A percentile compares a stretch with the other conserved stretches of the same genome.
Conservation (phyloP, 1,284 basidiomycete genomes). For the Fomitopsis pinicola region DNA sequence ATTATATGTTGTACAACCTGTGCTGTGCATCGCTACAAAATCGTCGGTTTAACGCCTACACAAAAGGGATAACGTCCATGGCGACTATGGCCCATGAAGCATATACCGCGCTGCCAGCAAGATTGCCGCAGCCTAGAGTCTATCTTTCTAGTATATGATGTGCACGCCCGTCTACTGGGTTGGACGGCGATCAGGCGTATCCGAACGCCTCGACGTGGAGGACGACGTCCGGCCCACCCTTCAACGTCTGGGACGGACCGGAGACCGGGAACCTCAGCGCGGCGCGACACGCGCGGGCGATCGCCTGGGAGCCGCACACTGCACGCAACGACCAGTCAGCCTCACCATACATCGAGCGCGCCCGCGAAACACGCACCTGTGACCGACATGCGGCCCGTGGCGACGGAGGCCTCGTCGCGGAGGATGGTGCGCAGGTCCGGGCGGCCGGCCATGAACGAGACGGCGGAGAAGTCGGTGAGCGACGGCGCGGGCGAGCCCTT, state of each 20-base stretch:
- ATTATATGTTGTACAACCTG: no score
- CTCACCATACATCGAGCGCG: background rate
- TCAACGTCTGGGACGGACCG: conserved; percentile 30
- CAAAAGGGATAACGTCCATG: no score
- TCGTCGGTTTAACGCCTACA: no score
- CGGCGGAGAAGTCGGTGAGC: conserved; percentile 17
- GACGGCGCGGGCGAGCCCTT: conserved; percentile 13
- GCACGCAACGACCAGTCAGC: background rate
- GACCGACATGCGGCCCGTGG: conserved; percentile 31
- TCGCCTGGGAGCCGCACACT: conserved; percentile 46
- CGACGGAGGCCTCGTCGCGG: conserved; percentile 22
- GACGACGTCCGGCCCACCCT: conserved; percentile 38
- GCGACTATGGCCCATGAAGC: no score
- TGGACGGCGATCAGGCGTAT: conserved; percentile 24
- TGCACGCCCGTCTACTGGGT: no score
- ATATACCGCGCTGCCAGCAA: no score
- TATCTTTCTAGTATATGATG: no score
- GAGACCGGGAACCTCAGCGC: conserved; percentile 35
- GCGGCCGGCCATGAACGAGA: conserved; percentile 27
- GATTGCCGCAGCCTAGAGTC: background rate
- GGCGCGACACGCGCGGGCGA: conserved; percentile 35
- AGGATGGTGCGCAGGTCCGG: conserved; percentile 26
- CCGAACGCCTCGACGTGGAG: conserved; percentile 47
- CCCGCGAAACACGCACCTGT: conserved; percentile 29
- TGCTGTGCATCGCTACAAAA: no score